These are phyloP conservation scores for Penicillium subrubescens DNA, from an alignment of 495 filamentous ascomycete species.

Conservation along the genomic window DNA sequence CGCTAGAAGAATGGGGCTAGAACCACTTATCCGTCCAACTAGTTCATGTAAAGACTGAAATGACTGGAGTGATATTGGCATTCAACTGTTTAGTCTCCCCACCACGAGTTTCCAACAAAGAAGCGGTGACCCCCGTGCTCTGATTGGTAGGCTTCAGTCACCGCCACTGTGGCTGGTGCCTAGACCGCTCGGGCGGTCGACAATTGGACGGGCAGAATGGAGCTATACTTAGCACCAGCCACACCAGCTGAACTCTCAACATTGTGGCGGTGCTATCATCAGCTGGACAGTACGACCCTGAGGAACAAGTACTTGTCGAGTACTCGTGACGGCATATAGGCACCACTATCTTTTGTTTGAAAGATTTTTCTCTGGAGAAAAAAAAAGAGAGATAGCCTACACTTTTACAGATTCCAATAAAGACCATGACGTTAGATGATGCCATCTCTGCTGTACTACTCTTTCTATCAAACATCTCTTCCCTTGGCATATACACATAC, in stretches of 20 bases:
- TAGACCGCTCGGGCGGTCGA: not conserved
- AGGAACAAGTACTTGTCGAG: too few relatives aligned
- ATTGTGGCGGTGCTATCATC: constrained; percentile 19
- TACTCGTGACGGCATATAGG: not conserved
- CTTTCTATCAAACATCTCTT: not conserved
- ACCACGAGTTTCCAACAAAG: constrained; percentile 13
- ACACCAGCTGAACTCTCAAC: not conserved
- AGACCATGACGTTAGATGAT: constrained; percentile 17
- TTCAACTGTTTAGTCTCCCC: not conserved
- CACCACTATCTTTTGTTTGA: too few relatives aligned
- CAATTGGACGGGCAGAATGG: not conserved
- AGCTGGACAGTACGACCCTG: not conserved
- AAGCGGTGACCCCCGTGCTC: constrained; percentile 36
- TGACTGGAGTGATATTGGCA: too few relatives aligned
- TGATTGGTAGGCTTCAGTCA: constrained; percentile 36
- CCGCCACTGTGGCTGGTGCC: constrained; percentile 44
- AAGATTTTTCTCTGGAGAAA: not conserved
- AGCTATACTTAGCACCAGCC: constrained; percentile 10
- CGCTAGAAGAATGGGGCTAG: not conserved
- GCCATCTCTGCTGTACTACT: constrained; percentile 19
- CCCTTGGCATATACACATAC: not conserved
- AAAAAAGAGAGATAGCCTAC: not conserved
- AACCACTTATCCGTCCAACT: not conserved
- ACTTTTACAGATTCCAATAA: constrained; percentile 1
- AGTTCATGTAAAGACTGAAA: not conserved